Base-by-base conservation (phyloP, 139 green algal species). In the Tetratostichococcus sp. region DNA sequence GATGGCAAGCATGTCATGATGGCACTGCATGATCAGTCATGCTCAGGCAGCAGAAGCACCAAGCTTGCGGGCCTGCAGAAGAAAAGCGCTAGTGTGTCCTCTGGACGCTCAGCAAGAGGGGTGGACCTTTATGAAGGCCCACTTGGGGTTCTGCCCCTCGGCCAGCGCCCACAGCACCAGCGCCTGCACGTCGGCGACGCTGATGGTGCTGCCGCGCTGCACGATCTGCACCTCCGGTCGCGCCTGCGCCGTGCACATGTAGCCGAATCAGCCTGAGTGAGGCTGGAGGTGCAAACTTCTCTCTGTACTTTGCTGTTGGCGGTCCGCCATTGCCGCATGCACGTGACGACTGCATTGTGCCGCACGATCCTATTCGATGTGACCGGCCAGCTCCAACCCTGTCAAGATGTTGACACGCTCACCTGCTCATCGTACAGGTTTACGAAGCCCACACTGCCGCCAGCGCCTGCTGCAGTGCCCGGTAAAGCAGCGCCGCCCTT, bases 121-220 rank as follows among this genome's bases (percentile, higher is more conserved):
- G 35, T 68, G 16, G 39, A 86, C 86, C 86, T 88, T 87, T 50
- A 90, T 35, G 57, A 89, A 90, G 30, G 72, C 81, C 88, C 88
- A 92, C 4, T 62, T 71, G 22, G 86, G 83, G 32, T 77, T 86
- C 28, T 57, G 28, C 22, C 76, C 82, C 26, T 91, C 81, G 0
- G 69, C 86, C n/a, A 91, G 75, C 67, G 90, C 75, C 88, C 88
- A 92, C 33, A 88, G 76, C 34, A 92, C 21, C 67, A 92, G 75
- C 28, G 75, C 75, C 65, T 89, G 83, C 30, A 87, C 83, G 59
- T 91, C 87, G 8, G 71, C 23, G 28, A 86, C 31, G 31, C 77
- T 68, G 32, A 89, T 81, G n/a, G 70, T 34, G 1, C 28, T 25
- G 39, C 23, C 28, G 3, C 1, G 62, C 4, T 32, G 28, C 39